A percentile compares a stretch with the other conserved stretches of the same genome.
Conservation (phyloP, 192 early-diverging fungal genomes). For the Coemansia sp. region DNA sequence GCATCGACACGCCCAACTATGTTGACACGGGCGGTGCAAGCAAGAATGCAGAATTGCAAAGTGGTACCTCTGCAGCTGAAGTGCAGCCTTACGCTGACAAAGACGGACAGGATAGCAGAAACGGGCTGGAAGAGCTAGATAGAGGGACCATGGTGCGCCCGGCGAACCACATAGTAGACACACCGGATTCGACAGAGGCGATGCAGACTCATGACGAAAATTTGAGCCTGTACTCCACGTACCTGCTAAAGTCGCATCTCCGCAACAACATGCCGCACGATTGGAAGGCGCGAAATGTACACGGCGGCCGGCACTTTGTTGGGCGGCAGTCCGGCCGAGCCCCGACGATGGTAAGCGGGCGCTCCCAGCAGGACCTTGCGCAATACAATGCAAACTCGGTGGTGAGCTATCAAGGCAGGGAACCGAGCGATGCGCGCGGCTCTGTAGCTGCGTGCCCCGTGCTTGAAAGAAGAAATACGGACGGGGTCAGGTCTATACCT, state of each 20-base stretch:
- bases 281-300: neutral
- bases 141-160: neutral
- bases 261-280: constrained; percentile 34
- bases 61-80: no score
- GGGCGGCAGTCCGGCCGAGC: constrained; percentile 10
- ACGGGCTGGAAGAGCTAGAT: neutral
- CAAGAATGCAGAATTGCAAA: neutral
- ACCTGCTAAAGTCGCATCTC: constrained; percentile 47
- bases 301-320: constrained; percentile 10
- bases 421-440: neutral
- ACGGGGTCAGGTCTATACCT: neutral
- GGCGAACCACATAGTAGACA: neutral
- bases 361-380: no score
- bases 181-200: neutral
- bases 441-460: neutral
- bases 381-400: no score
- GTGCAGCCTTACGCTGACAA: no score
- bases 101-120: no score
- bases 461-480: neutral
- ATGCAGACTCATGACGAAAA: constrained; percentile 6
- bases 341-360: neutral
- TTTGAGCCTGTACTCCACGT: constrained; percentile 38
- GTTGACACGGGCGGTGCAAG: neutral
- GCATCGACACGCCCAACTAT: no score
- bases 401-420: neutral